A percentile compares a stretch with the other conserved stretches of the same genome.
phyloP scores from a whole-genome alignment of 2,329 filamentous ascomycete genomes.

The Cladophialophora yegresii region DNA sequence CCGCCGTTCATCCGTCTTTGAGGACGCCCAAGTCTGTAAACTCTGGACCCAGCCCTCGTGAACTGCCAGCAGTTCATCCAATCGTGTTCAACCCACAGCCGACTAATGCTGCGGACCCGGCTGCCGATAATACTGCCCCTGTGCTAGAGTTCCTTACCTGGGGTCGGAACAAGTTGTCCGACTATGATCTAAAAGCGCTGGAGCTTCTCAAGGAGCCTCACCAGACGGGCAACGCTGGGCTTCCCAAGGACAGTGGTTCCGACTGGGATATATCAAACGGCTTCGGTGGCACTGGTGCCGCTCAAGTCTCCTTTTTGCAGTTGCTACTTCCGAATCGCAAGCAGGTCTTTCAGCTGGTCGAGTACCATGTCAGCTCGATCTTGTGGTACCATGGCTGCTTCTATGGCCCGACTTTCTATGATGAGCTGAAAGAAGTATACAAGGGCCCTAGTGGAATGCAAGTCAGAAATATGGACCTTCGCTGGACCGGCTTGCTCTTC shows the following conservation, averaged over 20 bases:
- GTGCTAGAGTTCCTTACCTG: slow-evolving; percentile 54
- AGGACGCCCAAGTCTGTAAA: slow-evolving; percentile 23
- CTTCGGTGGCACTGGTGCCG: slow-evolving; percentile 32
- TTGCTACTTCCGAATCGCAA: slow-evolving; percentile 31
- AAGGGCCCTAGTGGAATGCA: slow-evolving; percentile 30
- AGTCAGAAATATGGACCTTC: slow-evolving; percentile 32
- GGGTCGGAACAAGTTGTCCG: slow-evolving; percentile 44
- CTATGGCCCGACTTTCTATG: slow-evolving; percentile 34
- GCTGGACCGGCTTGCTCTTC: slow-evolving; percentile 33
- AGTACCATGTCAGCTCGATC: slow-evolving; percentile 33
- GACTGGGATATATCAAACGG: slow-evolving; percentile 36
- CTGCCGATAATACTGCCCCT: slow-evolving; percentile 25
- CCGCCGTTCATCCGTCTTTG: slow-evolving; percentile 20
- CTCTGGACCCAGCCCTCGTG: slow-evolving; percentile 19
- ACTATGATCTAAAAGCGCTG: slow-evolving; percentile 34
- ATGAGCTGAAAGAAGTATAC: slow-evolving; percentile 33
- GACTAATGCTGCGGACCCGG: slow-evolving; percentile 10
- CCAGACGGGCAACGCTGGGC: slow-evolving; percentile 17
- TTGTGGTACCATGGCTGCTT: slow-evolving; percentile 36
- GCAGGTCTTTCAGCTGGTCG: slow-evolving; percentile 33
- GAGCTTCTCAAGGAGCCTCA: slow-evolving; percentile 45
- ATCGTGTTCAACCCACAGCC: slow-evolving; percentile 7
- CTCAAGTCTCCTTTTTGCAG: slow-evolving; percentile 35
- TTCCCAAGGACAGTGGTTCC: slow-evolving; percentile 24
- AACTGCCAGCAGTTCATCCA: slow-evolving; percentile 4